Evolutionary conservation across 768 basidiomycete species (phyloP), one percentile per base, ranked within the genome.

Genomic region (Collybia mongolica): DNA sequence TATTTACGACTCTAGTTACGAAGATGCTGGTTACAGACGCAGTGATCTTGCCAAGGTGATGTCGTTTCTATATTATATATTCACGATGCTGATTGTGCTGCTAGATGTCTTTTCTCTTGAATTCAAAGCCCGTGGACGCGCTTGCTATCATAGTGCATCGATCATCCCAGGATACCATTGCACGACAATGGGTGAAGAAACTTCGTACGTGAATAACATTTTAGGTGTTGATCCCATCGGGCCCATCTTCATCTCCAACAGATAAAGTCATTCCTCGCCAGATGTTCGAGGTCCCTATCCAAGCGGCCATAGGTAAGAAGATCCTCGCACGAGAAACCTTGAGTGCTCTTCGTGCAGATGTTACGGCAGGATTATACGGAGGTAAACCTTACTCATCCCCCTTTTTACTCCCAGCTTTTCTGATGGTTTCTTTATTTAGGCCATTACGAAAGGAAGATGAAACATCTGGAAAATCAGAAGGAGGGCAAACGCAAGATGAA

Each of bases 191-290:
- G 96, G 88, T 90, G 2, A 91, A 90, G 69, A 94, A 96, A 66
- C 81, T 98, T 47, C 89, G 93, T 94, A 60, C 60, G 88, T 74
- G 17, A 28, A 26, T 48, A 19, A 47, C 26, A 19, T 3, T 28
- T 17, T 6, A 5, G 17, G 42, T 49, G 35, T 20, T 14, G 17
- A 14, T 24, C 28, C 28, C 19, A 24, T 41, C 37, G 23, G 42
- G 18, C 20, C 17, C 42, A 32, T 24, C 20, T 54, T 26, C 26
- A 22, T 38, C 17, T 39, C 53, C 20, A 52, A 12, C 55, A 93
- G 91, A 90, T 68, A 90, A 90, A 60, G 92, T 98, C 35, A 90
- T 98, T 26, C 94, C 95, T 23, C 76, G 89, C 40, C 95, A 98
- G 64, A 68, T 93, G 43, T 98, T 95, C 61, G 95, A 98, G 67